These are phyloP conservation scores for Extremus antarcticus DNA, from an alignment of 495 filamentous ascomycete species.

Conservation along the genomic window DNA sequence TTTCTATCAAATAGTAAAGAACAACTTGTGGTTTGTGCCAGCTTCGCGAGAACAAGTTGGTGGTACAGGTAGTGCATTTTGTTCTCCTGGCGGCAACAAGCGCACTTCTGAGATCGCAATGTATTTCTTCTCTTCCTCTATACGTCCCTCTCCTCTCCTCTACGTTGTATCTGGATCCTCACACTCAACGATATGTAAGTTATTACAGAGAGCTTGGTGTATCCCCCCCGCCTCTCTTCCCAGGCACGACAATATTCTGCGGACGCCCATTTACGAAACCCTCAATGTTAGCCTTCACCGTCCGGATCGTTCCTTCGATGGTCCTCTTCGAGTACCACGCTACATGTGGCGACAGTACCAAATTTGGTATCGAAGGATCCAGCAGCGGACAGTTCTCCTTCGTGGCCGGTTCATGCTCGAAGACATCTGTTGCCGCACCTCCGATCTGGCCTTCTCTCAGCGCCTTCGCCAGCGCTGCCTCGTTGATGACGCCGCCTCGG, in stretches of 20 bases:
- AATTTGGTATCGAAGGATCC: conserved; percentile 21
- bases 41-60: too few relatives aligned
- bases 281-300: conserved; percentile 13
- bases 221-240: neutral
- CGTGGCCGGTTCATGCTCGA: conserved; percentile 41
- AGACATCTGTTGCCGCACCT: conserved; percentile 47
- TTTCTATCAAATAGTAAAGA: too few relatives aligned
- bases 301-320: conserved; percentile 6
- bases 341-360: conserved; percentile 25
- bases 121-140: too few relatives aligned
- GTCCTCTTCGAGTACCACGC: conserved; percentile 27
- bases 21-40: too few relatives aligned
- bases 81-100: too few relatives aligned
- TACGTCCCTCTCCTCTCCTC: neutral
- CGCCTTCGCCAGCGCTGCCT: conserved; percentile 38
- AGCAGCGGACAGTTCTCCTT: conserved; percentile 20
- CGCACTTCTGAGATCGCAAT: too few relatives aligned
- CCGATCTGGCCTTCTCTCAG: conserved; percentile 37
- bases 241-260: neutral
- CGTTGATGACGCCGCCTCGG: conserved; percentile 48
- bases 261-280: conserved; percentile 10
- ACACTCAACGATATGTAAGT: too few relatives aligned
- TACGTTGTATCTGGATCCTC: neutral
- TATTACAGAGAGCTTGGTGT: neutral
- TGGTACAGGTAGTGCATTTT: too few relatives aligned